Conservation (phyloP, 176 grass and related monocot genomes). For the Hsuehochloa calcarea region DNA sequence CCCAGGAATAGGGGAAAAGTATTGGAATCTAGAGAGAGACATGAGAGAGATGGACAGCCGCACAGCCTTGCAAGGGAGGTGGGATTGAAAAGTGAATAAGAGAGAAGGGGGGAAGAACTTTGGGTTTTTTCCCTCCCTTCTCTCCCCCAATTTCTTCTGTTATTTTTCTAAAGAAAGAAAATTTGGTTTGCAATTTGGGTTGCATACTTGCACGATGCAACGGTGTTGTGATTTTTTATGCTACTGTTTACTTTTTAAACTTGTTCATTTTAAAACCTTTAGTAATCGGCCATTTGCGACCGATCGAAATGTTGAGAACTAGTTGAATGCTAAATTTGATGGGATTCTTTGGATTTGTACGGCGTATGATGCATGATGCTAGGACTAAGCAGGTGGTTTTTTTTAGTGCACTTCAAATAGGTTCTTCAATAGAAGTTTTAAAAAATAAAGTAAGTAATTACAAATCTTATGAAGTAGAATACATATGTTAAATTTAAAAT, state of each 20-base stretch:
- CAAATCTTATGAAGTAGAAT: background rate
- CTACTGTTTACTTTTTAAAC: background rate
- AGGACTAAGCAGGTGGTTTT: background rate
- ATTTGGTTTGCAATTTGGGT: background rate
- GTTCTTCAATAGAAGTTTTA: background rate
- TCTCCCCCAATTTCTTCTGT: background rate
- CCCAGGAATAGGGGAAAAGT: conserved; percentile 43
- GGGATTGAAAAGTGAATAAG: conserved; percentile 7
- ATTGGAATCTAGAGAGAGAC: conserved; percentile 36
- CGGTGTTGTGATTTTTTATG: background rate
- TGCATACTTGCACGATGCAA: background rate
- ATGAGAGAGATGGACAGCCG: background rate
- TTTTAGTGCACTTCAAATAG: background rate
- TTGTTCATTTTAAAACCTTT: too few species aligned
- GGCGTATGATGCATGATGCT: background rate
- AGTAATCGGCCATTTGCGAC: background rate
- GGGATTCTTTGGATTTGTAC: background rate
- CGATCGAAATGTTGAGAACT: background rate
- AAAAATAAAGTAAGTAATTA: background rate
- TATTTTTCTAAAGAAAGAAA: background rate
- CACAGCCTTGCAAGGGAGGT: background rate
- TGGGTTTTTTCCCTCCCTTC: background rate
- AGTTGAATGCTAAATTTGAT: background rate
- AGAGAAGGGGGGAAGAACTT: background rate
- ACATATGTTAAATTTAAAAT: background rate